Conservation (phyloP, 1,139 yeast species). For the Magnusiomyces suaveolens region DNA sequence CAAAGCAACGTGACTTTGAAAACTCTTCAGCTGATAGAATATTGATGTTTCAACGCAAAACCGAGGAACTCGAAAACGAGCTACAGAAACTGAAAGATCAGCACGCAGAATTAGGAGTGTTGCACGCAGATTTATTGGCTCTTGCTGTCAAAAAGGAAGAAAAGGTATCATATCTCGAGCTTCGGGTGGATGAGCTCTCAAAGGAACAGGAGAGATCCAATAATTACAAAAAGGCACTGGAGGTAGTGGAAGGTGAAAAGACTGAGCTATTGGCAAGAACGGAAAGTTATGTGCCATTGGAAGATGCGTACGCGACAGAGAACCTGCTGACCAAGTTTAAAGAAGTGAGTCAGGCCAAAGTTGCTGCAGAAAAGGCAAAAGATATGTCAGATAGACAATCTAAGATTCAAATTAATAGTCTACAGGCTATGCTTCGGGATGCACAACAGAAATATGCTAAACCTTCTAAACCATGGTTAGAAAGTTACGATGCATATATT, state of each 20-base stretch:
- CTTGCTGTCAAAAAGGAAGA: constrained; percentile 14
- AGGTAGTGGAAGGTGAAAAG: constrained; percentile 17
- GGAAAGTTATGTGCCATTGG: background rate
- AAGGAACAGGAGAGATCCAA: constrained; percentile 15
- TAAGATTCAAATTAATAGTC: constrained; percentile 16
- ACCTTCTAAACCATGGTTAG: constrained; percentile 14
- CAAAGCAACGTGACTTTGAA: constrained; percentile 12
- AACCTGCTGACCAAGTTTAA: constrained; percentile 6
- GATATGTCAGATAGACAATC: constrained; percentile 13
- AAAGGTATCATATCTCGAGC: constrained; percentile 20
- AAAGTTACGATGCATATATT: constrained; percentile 17
- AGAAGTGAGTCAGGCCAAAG: constrained; percentile 9
- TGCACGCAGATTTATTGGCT: constrained; percentile 15
- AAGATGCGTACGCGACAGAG: constrained; percentile 5
- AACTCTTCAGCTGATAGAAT: background rate
- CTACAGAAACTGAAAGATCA: constrained; percentile 18
- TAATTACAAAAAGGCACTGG: constrained; percentile 18
- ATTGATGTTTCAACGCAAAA: constrained; percentile 6
- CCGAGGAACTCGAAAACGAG: constrained; percentile 23
- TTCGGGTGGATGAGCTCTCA: constrained; percentile 18
- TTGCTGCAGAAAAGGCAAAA: constrained; percentile 15
- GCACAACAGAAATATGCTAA: constrained; percentile 14
- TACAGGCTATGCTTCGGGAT: constrained; percentile 15
- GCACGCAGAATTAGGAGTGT: constrained; percentile 19
- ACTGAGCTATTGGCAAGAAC: background rate